These are phyloP conservation scores for Bacterosira constricta DNA, from an alignment of 108 stramenopile genomes.

Conservation along the genomic window DNA sequence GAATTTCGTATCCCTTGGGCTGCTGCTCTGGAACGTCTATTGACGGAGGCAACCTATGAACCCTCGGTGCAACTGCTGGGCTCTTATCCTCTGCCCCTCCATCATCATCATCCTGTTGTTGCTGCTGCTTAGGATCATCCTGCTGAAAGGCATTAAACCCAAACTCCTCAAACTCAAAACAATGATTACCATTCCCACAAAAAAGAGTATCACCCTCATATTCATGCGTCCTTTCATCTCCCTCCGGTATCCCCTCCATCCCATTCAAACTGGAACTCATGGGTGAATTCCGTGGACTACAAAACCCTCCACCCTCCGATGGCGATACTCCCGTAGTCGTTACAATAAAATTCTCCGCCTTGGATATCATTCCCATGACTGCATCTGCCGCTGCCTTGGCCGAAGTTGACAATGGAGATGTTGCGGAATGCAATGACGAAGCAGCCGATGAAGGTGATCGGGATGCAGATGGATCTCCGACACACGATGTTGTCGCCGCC, in stretches of 20 bases:
- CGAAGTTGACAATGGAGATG: not conserved
- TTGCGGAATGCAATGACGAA: not conserved
- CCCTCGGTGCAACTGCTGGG: not conserved
- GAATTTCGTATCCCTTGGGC: constrained; percentile 22
- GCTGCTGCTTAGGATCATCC: no score
- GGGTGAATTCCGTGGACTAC: not conserved
- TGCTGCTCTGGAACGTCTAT: not conserved
- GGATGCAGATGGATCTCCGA: not conserved
- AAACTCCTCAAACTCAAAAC: constrained; percentile 4
- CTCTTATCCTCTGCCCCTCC: not conserved
- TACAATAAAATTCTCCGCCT: not conserved
- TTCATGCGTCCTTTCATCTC: not conserved
- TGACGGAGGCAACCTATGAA: no score
- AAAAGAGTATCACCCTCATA: not conserved
- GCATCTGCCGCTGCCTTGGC: constrained; percentile 1
- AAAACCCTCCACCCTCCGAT: not conserved
- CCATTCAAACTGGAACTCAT: not conserved
- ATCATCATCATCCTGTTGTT: no score
- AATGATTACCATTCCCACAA: not conserved
- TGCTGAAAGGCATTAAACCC: constrained; percentile 1
- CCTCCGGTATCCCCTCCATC: not conserved
- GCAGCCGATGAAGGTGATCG: not conserved
- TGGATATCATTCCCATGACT: constrained; percentile 2
- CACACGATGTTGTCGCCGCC: not conserved
- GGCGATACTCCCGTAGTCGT: not conserved